These are phyloP conservation scores for Mangifera indica DNA, from an alignment of 345 rosid species.

Conservation along the genomic window DNA sequence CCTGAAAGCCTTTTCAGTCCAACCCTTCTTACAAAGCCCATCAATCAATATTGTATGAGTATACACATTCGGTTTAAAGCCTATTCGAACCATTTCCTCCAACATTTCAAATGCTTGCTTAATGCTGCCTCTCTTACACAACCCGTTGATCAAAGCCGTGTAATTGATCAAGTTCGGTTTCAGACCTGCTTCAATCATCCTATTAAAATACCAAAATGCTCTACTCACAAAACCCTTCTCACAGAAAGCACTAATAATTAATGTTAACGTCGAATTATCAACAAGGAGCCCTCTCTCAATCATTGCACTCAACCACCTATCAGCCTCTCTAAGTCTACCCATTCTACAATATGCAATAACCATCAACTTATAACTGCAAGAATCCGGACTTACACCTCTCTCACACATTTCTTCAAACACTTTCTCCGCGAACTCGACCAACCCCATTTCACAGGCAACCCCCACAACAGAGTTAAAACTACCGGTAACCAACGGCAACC, in stretches of 20 bases:
- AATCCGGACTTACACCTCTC: slow-evolving; percentile 64
- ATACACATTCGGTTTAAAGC: slow-evolving; percentile 87
- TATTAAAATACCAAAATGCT: slow-evolving; percentile 67
- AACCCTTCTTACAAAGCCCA: slow-evolving; percentile 84
- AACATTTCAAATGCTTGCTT: slow-evolving; percentile 84
- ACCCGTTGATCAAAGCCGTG: slow-evolving; percentile 69
- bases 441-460: slow-evolving; percentile 44
- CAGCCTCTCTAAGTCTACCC: slow-evolving; percentile 54
- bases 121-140: slow-evolving; percentile 79
- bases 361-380: slow-evolving; percentile 57
- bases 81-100: slow-evolving; percentile 78
- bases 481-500: slow-evolving; percentile 39
- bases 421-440: slow-evolving; percentile 55
- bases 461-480: slow-evolving; percentile 52
- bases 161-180: slow-evolving; percentile 76
- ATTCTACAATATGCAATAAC: slow-evolving; percentile 58
- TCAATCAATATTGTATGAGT: too few species aligned
- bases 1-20: slow-evolving; percentile 94
- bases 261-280: slow-evolving; percentile 71
- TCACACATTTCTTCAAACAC: slow-evolving; percentile 76
- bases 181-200: slow-evolving; percentile 57
- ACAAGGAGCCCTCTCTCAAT: too few species aligned
- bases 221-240: slow-evolving; percentile 58
- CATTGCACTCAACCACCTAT: too few species aligned
- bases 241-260: slow-evolving; percentile 51